These are phyloP conservation scores for Coffea canephora DNA, from an alignment of 257 asterid genomes.

Conservation along the genomic window DNA sequence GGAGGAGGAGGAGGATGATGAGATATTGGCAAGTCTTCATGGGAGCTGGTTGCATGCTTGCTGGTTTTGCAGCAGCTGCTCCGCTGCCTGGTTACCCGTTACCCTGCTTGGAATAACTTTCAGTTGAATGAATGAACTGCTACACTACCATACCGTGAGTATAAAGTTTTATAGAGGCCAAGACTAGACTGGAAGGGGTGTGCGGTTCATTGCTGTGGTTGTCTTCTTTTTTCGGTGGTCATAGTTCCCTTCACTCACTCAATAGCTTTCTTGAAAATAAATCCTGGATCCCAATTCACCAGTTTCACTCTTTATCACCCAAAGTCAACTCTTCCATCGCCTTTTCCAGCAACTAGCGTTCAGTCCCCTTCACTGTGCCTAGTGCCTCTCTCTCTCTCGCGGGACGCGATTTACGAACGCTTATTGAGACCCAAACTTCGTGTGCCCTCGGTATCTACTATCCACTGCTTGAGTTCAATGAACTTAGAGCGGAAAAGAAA, in stretches of 20 bases:
- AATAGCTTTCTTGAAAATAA: not conserved
- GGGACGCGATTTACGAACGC: not conserved
- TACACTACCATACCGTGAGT: too few relatives aligned
- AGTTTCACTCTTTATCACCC: not conserved
- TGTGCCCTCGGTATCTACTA: not conserved
- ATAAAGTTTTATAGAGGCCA: not conserved
- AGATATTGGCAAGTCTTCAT: not conserved
- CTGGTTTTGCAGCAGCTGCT: not conserved
- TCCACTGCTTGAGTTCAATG: not conserved
- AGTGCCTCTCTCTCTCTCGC: not conserved
- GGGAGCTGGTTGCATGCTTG: constrained; percentile 1
- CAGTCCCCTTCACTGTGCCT: not conserved
- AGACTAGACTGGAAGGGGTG: not conserved
- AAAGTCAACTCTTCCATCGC: constrained; percentile 19
- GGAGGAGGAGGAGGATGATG: constrained; percentile 3
- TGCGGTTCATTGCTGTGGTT: constrained; percentile 6
- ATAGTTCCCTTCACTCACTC: constrained; percentile 15
- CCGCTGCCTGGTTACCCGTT: not conserved
- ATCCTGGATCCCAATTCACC: constrained; percentile 15
- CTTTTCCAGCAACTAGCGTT: not conserved
- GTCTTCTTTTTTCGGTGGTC: not conserved
- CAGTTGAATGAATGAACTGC: not conserved
- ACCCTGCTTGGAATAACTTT: not conserved
- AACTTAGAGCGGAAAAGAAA: not conserved
- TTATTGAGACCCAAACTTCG: not conserved